Evolutionary conservation across 1,284 basidiomycete genomes (phyloP).

Genomic region (Grifola frondosa): DNA sequence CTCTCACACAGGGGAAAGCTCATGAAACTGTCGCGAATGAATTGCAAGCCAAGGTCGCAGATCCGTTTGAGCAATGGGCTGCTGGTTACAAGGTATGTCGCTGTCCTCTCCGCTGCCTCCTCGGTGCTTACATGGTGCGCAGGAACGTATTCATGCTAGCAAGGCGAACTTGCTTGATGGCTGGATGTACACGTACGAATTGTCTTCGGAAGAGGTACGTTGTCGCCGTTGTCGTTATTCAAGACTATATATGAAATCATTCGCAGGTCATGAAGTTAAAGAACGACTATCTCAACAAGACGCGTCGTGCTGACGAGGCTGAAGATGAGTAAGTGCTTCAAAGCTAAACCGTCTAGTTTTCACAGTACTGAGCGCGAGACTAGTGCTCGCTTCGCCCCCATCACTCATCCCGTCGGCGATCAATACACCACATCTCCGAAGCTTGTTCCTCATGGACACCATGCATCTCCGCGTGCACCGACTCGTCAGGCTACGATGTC

Average conservation of each 20-base stretch:
- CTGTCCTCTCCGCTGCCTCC: not conserved
- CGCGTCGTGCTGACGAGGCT: slow-evolving; percentile 80
- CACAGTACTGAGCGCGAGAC: slow-evolving; percentile 3
- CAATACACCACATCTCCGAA: slow-evolving; percentile 77
- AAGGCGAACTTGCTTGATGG: slow-evolving; percentile 60
- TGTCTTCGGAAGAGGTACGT: slow-evolving; percentile 56
- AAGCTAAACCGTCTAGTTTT: slow-evolving; percentile 28
- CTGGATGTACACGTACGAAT: slow-evolving; percentile 73
- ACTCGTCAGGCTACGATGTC: slow-evolving; percentile 68
- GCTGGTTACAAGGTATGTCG: slow-evolving; percentile 57
- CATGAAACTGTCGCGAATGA: slow-evolving; percentile 70
- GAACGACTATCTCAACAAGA: slow-evolving; percentile 75
- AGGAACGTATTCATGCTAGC: slow-evolving; percentile 62
- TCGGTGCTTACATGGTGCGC: not conserved
- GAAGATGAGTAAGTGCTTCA: slow-evolving; percentile 75
- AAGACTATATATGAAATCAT: not conserved
- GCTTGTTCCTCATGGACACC: slow-evolving; percentile 52
- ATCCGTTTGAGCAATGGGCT: slow-evolving; percentile 77
- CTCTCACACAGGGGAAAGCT: slow-evolving; percentile 60
- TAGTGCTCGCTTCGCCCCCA: slow-evolving; percentile 82
- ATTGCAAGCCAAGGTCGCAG: slow-evolving; percentile 63
- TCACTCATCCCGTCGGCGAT: slow-evolving; percentile 51
- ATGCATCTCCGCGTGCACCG: slow-evolving; percentile 42
- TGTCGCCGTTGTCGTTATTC: not conserved
- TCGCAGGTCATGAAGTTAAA: slow-evolving; percentile 63